phyloP scores from a whole-genome alignment of 768 basidiomycete species.

The Cytidiella melzeri region DNA sequence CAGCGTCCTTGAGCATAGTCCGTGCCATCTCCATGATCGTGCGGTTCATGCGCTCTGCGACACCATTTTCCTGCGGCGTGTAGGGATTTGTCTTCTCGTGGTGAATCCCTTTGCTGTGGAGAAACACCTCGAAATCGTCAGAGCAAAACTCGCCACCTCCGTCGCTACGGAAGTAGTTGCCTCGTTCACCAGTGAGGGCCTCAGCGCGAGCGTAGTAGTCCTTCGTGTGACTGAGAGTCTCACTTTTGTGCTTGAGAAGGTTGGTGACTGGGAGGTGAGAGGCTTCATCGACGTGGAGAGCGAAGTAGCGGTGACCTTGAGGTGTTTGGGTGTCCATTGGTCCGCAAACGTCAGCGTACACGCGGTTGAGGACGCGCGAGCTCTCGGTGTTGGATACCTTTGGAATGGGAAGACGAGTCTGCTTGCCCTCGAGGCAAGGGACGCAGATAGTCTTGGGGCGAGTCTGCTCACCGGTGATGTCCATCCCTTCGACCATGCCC shows the following conservation, averaged over 20 bases:
- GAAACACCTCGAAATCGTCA: constrained; percentile 7
- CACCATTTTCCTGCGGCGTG: constrained; percentile 38
- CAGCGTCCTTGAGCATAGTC: too few relatives aligned
- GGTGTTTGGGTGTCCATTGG: constrained; percentile 28
- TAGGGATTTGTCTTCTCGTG: too few relatives aligned
- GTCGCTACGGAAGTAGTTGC: constrained; percentile 21
- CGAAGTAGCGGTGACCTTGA: constrained; percentile 17
- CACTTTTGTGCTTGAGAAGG: background rate
- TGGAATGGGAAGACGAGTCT: constrained; percentile 26
- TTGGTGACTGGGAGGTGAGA: background rate
- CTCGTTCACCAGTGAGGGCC: background rate
- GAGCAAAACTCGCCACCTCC: constrained; percentile 23
- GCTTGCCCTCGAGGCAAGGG: constrained; percentile 39
- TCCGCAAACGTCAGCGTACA: constrained; percentile 42
- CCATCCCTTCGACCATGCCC: constrained; percentile 2
- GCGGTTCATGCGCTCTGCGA: constrained; percentile 34
- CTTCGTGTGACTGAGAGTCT: background rate
- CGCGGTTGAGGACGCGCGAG: constrained; percentile 27
- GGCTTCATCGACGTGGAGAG: background rate
- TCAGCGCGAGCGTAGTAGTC: background rate
- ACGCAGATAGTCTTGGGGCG: constrained; percentile 26
- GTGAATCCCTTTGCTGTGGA: too few relatives aligned
- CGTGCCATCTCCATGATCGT: constrained; percentile 27
- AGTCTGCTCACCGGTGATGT: background rate
- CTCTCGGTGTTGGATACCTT: too few relatives aligned